Conservation (phyloP, 202 grass and related monocot genomes). For the Schoenoplectus triqueter region DNA sequence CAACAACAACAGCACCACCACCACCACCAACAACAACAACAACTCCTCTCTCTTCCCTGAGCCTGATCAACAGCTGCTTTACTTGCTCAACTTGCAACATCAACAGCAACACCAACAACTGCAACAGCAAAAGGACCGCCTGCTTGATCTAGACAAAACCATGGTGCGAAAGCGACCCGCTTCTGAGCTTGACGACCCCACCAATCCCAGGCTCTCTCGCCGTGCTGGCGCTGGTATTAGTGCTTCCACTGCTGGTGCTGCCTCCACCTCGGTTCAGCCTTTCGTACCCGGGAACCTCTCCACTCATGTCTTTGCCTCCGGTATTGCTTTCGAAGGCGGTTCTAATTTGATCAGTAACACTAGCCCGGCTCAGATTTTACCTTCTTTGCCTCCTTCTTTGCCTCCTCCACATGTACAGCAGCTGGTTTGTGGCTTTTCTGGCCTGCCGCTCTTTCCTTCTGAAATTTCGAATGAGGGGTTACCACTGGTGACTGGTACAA, state of each 20-base stretch:
- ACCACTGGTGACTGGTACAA: conserved; percentile 8
- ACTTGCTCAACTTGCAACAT: conserved; percentile 55
- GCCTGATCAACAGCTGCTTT: conserved; percentile 46
- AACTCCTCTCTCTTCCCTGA: conserved; percentile 43
- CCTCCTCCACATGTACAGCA: conserved; percentile 55
- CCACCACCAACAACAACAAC: conserved; percentile 1
- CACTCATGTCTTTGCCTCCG: conserved; percentile 34
- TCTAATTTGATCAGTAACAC: conserved; percentile 22
- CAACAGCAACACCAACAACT: conserved; percentile 36
- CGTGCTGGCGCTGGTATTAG: conserved; percentile 38
- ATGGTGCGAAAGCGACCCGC: conserved; percentile 94
- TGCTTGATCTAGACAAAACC: conserved; percentile 21
- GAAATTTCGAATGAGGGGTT: conserved; percentile 39
- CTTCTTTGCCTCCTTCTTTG: conserved; percentile 29
- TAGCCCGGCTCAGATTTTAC: conserved; percentile 31
- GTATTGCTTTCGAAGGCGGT: conserved; percentile 24
- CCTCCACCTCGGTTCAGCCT: conserved; percentile 43
- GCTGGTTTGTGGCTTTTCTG: conserved; percentile 52
- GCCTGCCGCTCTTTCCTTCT: conserved; percentile 47
- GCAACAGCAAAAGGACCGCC: not conserved
- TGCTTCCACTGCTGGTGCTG: conserved; percentile 40
- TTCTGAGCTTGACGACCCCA: conserved; percentile 53
- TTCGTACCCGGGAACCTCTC: not conserved
- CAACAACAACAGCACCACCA: not conserved
- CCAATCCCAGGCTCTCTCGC: conserved; percentile 40